phyloP scores from a whole-genome alignment of 805 yeast species.

The Wickerhamomyces pijperi region DNA sequence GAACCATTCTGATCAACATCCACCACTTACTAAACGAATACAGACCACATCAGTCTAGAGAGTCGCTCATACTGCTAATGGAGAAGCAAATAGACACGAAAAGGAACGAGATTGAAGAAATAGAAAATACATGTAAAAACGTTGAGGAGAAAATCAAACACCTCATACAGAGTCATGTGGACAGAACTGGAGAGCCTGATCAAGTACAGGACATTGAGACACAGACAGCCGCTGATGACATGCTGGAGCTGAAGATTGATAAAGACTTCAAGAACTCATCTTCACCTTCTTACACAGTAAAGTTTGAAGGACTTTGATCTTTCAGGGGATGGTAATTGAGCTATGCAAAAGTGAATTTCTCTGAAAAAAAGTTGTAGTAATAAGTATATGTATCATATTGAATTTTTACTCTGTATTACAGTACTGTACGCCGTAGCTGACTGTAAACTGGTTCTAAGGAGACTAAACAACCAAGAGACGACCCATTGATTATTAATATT shows the following conservation, averaged over 20 bases:
- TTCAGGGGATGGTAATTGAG: too few relatives aligned
- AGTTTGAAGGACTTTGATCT: neutral
- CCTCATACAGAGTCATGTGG: constrained; percentile 21
- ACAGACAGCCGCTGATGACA: neutral
- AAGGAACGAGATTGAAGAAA: constrained; percentile 36
- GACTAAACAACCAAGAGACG: too few relatives aligned
- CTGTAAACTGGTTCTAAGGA: too few relatives aligned
- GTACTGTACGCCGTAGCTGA: too few relatives aligned
- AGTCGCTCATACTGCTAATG: constrained; percentile 66
- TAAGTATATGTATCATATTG: too few relatives aligned
- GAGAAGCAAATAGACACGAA: constrained; percentile 61
- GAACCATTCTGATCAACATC: constrained; percentile 73
- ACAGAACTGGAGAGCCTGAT: constrained; percentile 6
- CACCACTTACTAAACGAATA: constrained; percentile 89
- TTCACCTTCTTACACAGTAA: neutral
- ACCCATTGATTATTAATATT: too few relatives aligned
- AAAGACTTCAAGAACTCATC: neutral
- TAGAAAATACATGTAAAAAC: constrained; percentile 27
- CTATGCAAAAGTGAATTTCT: too few relatives aligned
- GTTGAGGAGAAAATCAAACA: constrained; percentile 26
- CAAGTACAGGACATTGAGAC: too few relatives aligned
- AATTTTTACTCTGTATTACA: too few relatives aligned
- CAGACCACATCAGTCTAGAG: constrained; percentile 92
- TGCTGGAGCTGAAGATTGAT: neutral
- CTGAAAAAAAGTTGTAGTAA: too few relatives aligned